A percentile compares a stretch with the other conserved stretches of the same genome.
Conservation (phyloP, 2,329 filamentous ascomycete species). For the Arthrobotrys sphaeroides region DNA sequence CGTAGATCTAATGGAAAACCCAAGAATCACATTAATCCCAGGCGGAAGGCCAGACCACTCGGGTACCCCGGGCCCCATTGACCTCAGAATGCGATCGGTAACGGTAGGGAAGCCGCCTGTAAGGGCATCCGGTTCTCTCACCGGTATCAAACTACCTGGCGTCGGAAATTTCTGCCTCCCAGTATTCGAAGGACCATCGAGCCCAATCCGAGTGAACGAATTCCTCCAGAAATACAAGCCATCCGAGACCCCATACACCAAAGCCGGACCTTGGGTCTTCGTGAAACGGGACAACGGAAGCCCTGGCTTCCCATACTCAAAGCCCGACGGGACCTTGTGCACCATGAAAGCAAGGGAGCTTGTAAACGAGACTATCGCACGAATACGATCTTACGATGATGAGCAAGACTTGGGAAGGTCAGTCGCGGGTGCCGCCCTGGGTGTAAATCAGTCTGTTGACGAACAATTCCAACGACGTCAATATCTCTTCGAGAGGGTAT, state of each 20-base stretch:
- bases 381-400: not conserved
- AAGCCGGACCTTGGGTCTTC: constrained; percentile 16
- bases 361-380: not conserved
- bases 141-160: not conserved
- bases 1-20: not conserved
- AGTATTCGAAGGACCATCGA: constrained; percentile 27
- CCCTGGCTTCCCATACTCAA: not conserved
- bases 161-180: not conserved
- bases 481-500: not conserved
- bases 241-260: not conserved
- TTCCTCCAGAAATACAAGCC: constrained; percentile 31
- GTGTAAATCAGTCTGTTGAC: not conserved
- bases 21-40: not conserved
- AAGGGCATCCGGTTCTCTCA: not conserved
- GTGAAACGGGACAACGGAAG: constrained; percentile 4
- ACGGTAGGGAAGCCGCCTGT: not conserved
- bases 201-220: constrained; percentile 14
- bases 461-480: not conserved
- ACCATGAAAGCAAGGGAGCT: not conserved
- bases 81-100: not conserved
- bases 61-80: not conserved
- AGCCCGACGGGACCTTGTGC: not conserved
- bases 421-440: too few relatives aligned
- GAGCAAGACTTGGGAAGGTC: too few relatives aligned
- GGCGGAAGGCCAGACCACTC: not conserved